Evolutionary conservation across 2,329 filamentous ascomycete species (phyloP), one percentile per base, ranked within the genome.

Genomic region (Aspergillus viridinutans): DNA sequence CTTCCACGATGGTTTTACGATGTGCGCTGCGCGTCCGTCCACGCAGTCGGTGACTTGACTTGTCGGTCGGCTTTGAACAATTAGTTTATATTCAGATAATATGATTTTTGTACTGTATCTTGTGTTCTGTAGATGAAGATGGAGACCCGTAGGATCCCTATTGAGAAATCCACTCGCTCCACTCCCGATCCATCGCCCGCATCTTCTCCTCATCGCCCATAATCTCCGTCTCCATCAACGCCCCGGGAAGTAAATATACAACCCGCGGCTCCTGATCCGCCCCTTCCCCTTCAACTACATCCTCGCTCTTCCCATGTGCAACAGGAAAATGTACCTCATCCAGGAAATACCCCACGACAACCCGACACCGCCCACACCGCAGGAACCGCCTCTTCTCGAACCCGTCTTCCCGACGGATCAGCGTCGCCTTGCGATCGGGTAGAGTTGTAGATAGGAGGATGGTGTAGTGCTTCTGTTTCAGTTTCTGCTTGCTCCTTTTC

Each of bases 361-460:
- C 68, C 32, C 78, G 76, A 74, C 87, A 90, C 55, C 86, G 74
- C 12, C 76, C 80, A 72, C 87, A 90, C 23, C 81, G 76, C 61
- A 83, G 75, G 4, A 84, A 63, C 56, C 81, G 76, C 20, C 87
- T 73, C 75, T 87, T 89, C 75, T 90, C 87, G 59, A 89, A 89
- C 4, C 87, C 87, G 57, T 87, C 83, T 59, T 81, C 79, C 10
- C 81, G 76, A 1, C 80, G 74, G 6, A 87, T 74, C 0, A 87
- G 72, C 10, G 79, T 77, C 5, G 81, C 69, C 42, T 78, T 79
- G 1, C 74, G 69, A 57, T 84, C 82, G 0, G 74, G 72, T 2
- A 74, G 66, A 0, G 81, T 78, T 2, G 76, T 78, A 0, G 82
- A 76, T 1, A 85, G 75, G 0, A 83, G 73, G 9, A 82, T 82